These are phyloP conservation scores for Theileria orientalis DNA, from an alignment of 169 alveolate genomes.

Conservation along the genomic window DNA sequence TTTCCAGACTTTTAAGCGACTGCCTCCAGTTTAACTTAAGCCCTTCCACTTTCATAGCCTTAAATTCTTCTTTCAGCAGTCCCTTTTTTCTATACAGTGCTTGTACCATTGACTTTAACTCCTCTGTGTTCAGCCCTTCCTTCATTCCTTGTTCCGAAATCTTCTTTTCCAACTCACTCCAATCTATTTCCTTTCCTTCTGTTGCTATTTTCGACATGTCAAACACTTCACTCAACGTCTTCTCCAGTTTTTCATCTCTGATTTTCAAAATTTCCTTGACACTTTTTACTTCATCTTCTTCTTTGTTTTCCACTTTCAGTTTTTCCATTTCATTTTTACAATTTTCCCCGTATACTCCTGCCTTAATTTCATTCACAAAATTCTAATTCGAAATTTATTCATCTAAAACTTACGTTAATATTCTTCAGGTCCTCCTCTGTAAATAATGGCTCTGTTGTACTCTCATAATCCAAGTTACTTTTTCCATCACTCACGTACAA, in stretches of 20 bases:
- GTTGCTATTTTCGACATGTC: conserved; percentile 32
- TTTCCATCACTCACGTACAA: too few relatives aligned
- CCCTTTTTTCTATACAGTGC: conserved; percentile 44
- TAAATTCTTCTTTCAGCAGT: conserved; percentile 42
- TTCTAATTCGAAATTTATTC: not conserved
- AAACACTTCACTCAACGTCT: conserved; percentile 27
- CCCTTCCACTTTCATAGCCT: not conserved
- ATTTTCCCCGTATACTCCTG: conserved; percentile 34
- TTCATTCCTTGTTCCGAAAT: not conserved
- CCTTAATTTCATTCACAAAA: conserved; percentile 24
- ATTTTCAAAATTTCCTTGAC: conserved; percentile 30
- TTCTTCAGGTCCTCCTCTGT: conserved; percentile 37
- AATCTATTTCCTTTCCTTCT: not conserved
- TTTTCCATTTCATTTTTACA: conserved; percentile 13
- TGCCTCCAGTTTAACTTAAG: conserved; percentile 51
- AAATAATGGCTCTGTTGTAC: not conserved
- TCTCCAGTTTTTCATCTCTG: conserved; percentile 27
- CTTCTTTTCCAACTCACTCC: conserved; percentile 12
- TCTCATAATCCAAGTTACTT: not conserved
- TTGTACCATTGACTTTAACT: conserved; percentile 18
- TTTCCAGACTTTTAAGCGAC: conserved; percentile 19
- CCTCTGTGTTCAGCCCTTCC: conserved; percentile 18
- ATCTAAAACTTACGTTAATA: not conserved
- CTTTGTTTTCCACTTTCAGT: not conserved
- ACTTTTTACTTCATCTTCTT: conserved; percentile 16